Percentiles rank a stretch among this genome's conserved stretches.
Conservation (phyloP, 1,139 yeast genomes). For the Pichia cactophila region DNA sequence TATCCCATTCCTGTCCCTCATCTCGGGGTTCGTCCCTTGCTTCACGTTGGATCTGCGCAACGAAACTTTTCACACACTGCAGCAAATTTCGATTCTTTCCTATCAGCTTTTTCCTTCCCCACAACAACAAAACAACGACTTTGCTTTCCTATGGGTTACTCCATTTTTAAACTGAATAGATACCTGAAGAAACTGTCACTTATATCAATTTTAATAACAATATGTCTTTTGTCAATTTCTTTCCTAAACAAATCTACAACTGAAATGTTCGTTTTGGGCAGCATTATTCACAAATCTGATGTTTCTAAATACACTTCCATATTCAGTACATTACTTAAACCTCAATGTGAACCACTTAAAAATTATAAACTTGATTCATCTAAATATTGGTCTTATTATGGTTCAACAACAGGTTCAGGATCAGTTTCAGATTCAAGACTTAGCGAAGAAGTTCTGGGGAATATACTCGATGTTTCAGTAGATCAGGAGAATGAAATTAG, state of each 20-base stretch:
- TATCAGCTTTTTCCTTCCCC: too few relatives aligned
- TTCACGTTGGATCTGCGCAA: too few relatives aligned
- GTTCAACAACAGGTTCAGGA: conserved; percentile 23
- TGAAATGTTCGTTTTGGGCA: conserved; percentile 1
- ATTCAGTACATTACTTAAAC: conserved; percentile 14
- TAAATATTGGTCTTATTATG: conserved; percentile 26
- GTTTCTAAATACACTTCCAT: conserved; percentile 14
- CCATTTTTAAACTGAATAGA: conserved; percentile 4
- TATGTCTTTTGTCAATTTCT: conserved; percentile 1
- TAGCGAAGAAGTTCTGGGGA: conserved; percentile 16
- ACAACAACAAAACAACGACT: too few relatives aligned
- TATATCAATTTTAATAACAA: conserved; percentile 1
- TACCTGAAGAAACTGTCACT: conserved; percentile 2
- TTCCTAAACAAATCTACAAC: conserved; percentile 1
- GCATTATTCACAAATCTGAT: conserved; percentile 4
- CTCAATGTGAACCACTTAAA: conserved; percentile 20
- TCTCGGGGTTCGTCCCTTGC: too few relatives aligned
- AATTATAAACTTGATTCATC: conserved; percentile 17
- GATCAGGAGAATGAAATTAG: conserved; percentile 20
- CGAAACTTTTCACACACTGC: too few relatives aligned
- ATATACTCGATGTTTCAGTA: conserved; percentile 17
- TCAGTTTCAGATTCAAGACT: conserved; percentile 16
- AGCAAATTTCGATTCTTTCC: too few relatives aligned
- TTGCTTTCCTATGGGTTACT: conserved; percentile 4
- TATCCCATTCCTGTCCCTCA: too few relatives aligned